Evolutionary conservation across 495 filamentous ascomycete species (phyloP).

Genomic region (Neurospora tetraspora): DNA sequence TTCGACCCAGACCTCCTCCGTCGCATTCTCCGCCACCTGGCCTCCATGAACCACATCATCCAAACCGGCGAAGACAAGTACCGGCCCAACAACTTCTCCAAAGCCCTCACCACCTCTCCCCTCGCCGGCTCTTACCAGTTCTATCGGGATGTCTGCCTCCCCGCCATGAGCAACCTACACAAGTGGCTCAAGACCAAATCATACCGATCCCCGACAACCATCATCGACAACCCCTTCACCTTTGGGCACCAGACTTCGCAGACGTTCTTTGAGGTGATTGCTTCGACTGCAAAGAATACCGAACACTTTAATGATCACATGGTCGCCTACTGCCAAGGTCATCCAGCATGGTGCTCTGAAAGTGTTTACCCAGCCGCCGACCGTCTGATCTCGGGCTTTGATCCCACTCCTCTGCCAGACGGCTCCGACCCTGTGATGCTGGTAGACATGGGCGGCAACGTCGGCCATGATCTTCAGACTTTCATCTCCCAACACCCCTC

Average conservation of each 20-base stretch:
- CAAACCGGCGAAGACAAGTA: slow-evolving; percentile 38
- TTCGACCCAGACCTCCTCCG: slow-evolving; percentile 8
- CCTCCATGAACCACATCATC: slow-evolving; percentile 37
- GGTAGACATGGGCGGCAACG: slow-evolving; percentile 45
- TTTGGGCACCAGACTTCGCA: slow-evolving; percentile 20
- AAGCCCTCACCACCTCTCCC: slow-evolving; percentile 24
- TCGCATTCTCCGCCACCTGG: slow-evolving; percentile 39
- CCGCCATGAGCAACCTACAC: slow-evolving; percentile 9
- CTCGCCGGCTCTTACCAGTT: slow-evolving; percentile 18
- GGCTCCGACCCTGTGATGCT: slow-evolving; percentile 18
- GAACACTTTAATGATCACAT: slow-evolving; percentile 42
- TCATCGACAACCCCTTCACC: slow-evolving; percentile 20
- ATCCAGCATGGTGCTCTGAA: slow-evolving; percentile 38
- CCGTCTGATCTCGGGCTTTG: slow-evolving; percentile 22
- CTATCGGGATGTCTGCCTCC: slow-evolving; percentile 10
- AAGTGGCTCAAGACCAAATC: slow-evolving; percentile 17
- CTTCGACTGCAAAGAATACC: slow-evolving; percentile 12
- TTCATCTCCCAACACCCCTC: slow-evolving; percentile 33
- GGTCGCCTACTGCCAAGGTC: slow-evolving; percentile 38
- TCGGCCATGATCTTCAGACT: slow-evolving; percentile 41
- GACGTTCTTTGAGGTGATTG: slow-evolving; percentile 19
- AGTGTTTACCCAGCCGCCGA: slow-evolving; percentile 40
- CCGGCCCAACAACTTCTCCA: slow-evolving; percentile 32
- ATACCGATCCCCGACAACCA: slow-evolving; percentile 14
- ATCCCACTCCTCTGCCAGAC: slow-evolving; percentile 9